A percentile compares a stretch with the other conserved stretches of the same genome.
These are phyloP conservation scores for Cenchrus purpureus DNA, from an alignment of 176 grass and related monocot species.

Conservation along the genomic window DNA sequence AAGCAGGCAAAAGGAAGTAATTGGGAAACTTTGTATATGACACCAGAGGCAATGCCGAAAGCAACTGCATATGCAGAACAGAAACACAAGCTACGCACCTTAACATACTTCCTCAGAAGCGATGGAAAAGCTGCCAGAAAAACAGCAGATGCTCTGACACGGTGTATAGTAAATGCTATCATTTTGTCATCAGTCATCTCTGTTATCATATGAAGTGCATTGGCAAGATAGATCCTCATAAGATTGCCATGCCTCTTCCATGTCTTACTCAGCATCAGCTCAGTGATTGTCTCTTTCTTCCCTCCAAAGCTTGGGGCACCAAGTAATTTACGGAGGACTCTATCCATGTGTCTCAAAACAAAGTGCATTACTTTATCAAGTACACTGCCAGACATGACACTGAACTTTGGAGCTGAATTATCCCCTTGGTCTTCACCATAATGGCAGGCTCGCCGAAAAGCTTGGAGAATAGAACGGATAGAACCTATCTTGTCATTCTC, in stretches of 20 bases:
- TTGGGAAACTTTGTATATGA: conserved; percentile 17
- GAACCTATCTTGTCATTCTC: conserved; percentile 65
- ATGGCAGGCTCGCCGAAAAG: conserved; percentile 80
- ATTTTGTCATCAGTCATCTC: conserved; percentile 98
- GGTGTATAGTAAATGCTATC: conserved; percentile 57
- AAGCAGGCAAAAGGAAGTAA: conserved; percentile 30
- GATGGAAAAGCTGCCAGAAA: conserved; percentile 86
- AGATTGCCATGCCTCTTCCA: conserved; percentile 86
- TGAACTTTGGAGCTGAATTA: conserved; percentile 69
- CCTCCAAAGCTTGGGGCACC: conserved; percentile 72
- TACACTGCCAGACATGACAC: conserved; percentile 82
- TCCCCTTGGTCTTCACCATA: conserved; percentile 81
- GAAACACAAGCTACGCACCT: conserved; percentile 54
- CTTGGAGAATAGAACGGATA: conserved; percentile 73
- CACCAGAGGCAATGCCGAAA: conserved; percentile 25
- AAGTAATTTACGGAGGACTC: conserved; percentile 70
- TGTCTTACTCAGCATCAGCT: conserved; percentile 60
- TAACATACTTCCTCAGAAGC: conserved; percentile 94
- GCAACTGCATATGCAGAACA: conserved; percentile 13
- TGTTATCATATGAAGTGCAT: conserved; percentile 89
- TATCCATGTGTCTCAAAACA: conserved; percentile 89
- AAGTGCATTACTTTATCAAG: conserved; percentile 96
- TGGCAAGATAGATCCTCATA: conserved; percentile 88
- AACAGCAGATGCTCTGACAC: conserved; percentile 83
- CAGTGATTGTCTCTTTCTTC: conserved; percentile 76